Evolutionary conservation across 169 alveolate species (phyloP).

Genomic region (Ichthyophthirius multifiliis): DNA sequence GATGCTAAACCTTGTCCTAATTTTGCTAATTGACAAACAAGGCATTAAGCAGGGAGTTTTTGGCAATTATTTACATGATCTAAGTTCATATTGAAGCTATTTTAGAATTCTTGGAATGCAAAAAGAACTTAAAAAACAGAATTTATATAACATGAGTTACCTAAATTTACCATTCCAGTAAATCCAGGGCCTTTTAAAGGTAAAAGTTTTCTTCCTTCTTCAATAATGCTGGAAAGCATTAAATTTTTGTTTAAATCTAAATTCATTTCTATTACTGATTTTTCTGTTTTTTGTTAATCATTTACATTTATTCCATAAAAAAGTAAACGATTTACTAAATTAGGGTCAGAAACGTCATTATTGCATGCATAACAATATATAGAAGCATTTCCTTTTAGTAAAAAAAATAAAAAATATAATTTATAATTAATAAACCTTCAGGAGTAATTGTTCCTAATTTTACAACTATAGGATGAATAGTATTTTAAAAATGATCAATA

Average conservation of each 20-base stretch:
- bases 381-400: slow-evolving; percentile 19
- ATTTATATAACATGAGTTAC: slow-evolving; percentile 86
- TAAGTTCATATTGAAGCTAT: slow-evolving; percentile 53
- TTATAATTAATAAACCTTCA: slow-evolving; percentile 70
- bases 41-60: slow-evolving; percentile 60
- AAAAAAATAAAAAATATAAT: not conserved
- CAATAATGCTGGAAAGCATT: slow-evolving; percentile 76
- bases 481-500: slow-evolving; percentile 62
- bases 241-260: slow-evolving; percentile 67
- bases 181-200: slow-evolving; percentile 80
- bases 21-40: slow-evolving; percentile 66
- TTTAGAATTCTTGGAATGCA: slow-evolving; percentile 60
- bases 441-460: slow-evolving; percentile 88
- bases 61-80: slow-evolving; percentile 62
- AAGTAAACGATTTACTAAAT: slow-evolving; percentile 62
- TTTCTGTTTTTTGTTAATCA: slow-evolving; percentile 78
- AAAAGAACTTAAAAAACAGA: slow-evolving; percentile 74
- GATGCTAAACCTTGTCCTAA: slow-evolving; percentile 72
- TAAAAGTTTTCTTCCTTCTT: slow-evolving; percentile 79
- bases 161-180: slow-evolving; percentile 83
- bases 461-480: slow-evolving; percentile 77
- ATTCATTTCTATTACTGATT: slow-evolving; percentile 80
- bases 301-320: slow-evolving; percentile 72
- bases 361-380: slow-evolving; percentile 83
- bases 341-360: slow-evolving; percentile 76